Evolutionary conservation across 2,329 filamentous ascomycete species (phyloP).

Genomic region (Waltergamsia citrina): DNA sequence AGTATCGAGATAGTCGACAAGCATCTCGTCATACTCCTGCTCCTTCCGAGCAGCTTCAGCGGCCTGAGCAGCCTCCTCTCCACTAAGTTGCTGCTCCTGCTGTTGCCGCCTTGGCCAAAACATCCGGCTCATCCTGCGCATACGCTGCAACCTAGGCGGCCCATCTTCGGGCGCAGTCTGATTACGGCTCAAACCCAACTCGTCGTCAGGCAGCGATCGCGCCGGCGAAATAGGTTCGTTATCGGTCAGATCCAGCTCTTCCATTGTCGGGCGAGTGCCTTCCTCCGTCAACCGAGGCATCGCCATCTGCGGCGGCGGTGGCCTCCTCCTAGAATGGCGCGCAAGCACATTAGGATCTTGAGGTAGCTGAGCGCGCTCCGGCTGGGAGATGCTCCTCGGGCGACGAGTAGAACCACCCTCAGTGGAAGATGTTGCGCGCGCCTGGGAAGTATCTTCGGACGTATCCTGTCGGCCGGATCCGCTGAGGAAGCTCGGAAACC

Average conservation of each 20-base stretch:
- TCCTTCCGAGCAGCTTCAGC: slow-evolving; percentile 6
- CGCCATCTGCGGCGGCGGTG: slow-evolving; percentile 20
- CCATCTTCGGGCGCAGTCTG: not conserved
- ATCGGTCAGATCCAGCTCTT: slow-evolving; percentile 19
- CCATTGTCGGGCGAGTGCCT: slow-evolving; percentile 21
- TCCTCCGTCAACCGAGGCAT: slow-evolving; percentile 30
- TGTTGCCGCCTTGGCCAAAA: slow-evolving; percentile 15
- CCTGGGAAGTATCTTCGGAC: not conserved
- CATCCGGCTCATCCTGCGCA: slow-evolving; percentile 14
- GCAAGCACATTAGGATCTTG: slow-evolving; percentile 11
- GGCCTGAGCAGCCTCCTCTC: not conserved
- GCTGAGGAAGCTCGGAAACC: too few relatives aligned
- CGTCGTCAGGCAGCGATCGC: slow-evolving; percentile 14
- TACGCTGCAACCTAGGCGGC: slow-evolving; percentile 7
- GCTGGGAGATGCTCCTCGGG: slow-evolving; percentile 25
- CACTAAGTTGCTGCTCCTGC: slow-evolving; percentile 1
- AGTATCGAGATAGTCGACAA: slow-evolving; percentile 29
- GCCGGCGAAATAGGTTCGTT: slow-evolving; percentile 13
- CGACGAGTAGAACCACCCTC: slow-evolving; percentile 8
- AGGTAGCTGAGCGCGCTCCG: slow-evolving; percentile 13
- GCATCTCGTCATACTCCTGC: slow-evolving; percentile 25
- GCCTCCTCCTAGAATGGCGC: slow-evolving; percentile 18
- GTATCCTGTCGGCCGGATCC: too few relatives aligned
- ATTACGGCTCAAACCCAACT: slow-evolving; percentile 1
- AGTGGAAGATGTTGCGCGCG: not conserved